phyloP scores from a whole-genome alignment of 192 early-diverging fungal genomes.

The Rhizophagus clarus region DNA sequence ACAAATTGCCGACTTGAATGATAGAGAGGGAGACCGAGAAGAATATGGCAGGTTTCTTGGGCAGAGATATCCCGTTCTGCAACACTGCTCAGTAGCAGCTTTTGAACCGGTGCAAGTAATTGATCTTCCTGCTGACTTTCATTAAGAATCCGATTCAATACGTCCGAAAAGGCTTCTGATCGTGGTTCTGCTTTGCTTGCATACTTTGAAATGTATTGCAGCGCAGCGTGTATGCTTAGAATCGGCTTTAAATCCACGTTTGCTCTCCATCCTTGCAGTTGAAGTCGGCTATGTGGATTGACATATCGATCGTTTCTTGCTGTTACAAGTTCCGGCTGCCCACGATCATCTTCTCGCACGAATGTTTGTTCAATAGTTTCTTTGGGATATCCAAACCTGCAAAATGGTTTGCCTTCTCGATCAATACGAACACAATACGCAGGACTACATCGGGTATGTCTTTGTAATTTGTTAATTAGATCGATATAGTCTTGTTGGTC shows the following conservation, averaged over 20 bases:
- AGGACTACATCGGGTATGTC: not conserved
- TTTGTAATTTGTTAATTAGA: not conserved
- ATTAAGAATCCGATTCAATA: too few relatives aligned
- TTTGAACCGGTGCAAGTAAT: too few relatives aligned
- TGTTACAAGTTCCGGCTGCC: not conserved
- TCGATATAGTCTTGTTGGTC: not conserved
- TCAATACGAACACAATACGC: not conserved
- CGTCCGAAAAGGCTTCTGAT: too few relatives aligned
- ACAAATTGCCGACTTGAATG: too few relatives aligned
- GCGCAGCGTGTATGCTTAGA: not conserved
- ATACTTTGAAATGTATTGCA: too few relatives aligned
- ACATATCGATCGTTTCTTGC: not conserved
- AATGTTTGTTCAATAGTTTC: not conserved
- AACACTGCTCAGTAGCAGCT: too few relatives aligned
- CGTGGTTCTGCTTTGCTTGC: too few relatives aligned
- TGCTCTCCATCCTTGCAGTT: too few relatives aligned
- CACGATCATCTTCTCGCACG: not conserved
- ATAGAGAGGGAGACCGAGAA: too few relatives aligned
- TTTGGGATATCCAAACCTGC: not conserved
- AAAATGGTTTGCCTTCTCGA: not conserved
- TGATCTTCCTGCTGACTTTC: too few relatives aligned
- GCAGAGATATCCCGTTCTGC: too few relatives aligned
- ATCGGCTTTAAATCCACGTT: not conserved
- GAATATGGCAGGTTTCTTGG: too few relatives aligned
- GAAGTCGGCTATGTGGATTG: not conserved